Evolutionary conservation across 805 yeast genomes (phyloP), one percentile per base, ranked within the genome.

Genomic region (Zygotorulaspora chibaensis): DNA sequence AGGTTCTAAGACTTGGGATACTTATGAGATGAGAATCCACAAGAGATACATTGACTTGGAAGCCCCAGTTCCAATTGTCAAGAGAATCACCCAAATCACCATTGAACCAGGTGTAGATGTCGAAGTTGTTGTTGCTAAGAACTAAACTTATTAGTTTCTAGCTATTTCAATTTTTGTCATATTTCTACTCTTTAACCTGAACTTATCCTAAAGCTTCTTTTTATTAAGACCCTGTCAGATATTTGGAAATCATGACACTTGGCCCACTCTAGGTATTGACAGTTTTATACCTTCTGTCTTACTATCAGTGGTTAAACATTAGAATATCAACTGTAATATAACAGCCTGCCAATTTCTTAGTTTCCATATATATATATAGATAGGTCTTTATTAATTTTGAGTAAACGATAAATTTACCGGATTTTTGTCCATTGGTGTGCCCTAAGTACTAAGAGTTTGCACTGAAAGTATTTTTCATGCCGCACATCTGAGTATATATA

Each of bases 1-100:
- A 82, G 99, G 99, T 93, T 93, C 99, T 67, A 93, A 93, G 91
- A 93, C 99, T 69, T 93, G 97, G 97, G 99, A 93, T 74, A 80
- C 95, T 68, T 93, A 83, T 77, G 99, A 93, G 83, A 86, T 93
- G 96, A 91, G 97, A 86, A 89, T 93, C 83, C 99, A 93, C 96
- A 93, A 93, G 95, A 90, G 99, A 80, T 85, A 88, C 76, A 88
- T 93, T 70, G 96, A 90, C 80, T 83, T 93, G 75, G 91, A 87
- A 77, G 96, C 98, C 61, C 96, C 97, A 75, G 87, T 96, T 70
- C 77, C 80, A 58, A 74, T 82, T 62, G 96, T 91, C 75, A 89
- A 86, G 86, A 86, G 84, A 77, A 88, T 91, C 79, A 90, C 98
- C 67, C 90, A 90, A 73, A 85, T 89, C 84, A 87, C 96, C 79